Base-by-base conservation (phyloP, 2,329 filamentous ascomycete genomes). In the Myriosclerotinia scirpicola region DNA sequence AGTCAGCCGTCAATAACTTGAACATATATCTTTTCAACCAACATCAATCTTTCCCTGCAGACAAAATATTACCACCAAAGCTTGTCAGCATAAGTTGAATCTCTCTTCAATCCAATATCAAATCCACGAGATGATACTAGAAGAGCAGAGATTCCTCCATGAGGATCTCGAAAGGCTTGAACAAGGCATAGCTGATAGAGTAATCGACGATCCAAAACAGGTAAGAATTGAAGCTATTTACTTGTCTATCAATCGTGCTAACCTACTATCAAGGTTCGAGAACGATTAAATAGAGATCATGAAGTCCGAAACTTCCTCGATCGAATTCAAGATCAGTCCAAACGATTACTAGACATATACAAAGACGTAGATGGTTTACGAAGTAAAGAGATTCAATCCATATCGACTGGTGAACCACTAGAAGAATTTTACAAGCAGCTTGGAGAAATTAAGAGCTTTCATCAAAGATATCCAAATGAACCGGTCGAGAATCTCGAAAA, bases 111-210 rank as follows among this genome's bases (percentile, higher is more conserved):
- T 52, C 26, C 12, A 14, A 53, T 11, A 54, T 42, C 40, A 40
- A 53, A 38, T 26, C 38, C 5, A 12, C 42, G 80, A 54, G 8
- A 89, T 97, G 93, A 82, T 96, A 72, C 81, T 97, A 70, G 96
- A 99, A 82, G 93, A 98, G 74, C 90, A 98, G 80, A 87, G 95
- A 74, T 93, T 92, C 75, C 87, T 97, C 74, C 93, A 97, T 74
- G 95, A 99, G 85, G 95, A 99, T 80, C 82, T 99, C 61, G 95
- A 99, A 84, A 89, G 95, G 70, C 85, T 99, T 68, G 95, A 99
- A 80, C 92, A 97, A 78, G 95, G 91, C 64, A 90, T 97, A 74
- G 90, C 92, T 65, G 93, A 98, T 80, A 90, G 93, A 75, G 87
- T 96, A 68, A 84, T 88, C 69, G 92, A 97, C 72, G 93, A 98